These are phyloP conservation scores for Oleoguttula mirabilis DNA, from an alignment of 495 filamentous ascomycete species.

Conservation along the genomic window DNA sequence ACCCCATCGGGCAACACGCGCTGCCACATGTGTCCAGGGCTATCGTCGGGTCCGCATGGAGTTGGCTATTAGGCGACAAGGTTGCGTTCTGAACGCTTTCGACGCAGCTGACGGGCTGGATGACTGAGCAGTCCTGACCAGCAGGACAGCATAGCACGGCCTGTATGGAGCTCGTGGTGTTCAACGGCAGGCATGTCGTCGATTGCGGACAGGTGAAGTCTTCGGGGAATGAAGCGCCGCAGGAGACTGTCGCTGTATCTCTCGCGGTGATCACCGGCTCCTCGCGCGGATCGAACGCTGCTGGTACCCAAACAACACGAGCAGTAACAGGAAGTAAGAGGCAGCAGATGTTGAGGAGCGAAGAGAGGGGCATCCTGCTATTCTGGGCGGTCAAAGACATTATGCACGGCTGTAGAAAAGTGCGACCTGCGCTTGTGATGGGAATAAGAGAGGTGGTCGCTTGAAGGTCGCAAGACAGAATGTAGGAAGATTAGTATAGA, in stretches of 20 bases:
- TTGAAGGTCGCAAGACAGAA: constrained; percentile 22
- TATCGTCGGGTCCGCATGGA: constrained; percentile 38
- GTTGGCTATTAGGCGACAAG: constrained; percentile 44
- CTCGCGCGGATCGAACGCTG: constrained; percentile 3
- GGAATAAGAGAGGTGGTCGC: constrained; percentile 29
- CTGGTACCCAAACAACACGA: constrained; percentile 8
- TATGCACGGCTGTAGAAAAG: too few relatives aligned
- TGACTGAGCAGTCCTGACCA: constrained; percentile 48
- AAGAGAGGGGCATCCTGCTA: too few relatives aligned
- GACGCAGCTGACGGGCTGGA: constrained; percentile 62
- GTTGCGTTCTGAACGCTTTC: constrained; percentile 52
- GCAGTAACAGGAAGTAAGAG: not conserved
- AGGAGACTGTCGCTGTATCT: constrained; percentile 30
- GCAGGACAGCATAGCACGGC: constrained; percentile 69
- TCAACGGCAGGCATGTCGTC: constrained; percentile 53
- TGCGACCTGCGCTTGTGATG: constrained; percentile 21
- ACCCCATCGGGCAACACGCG: constrained; percentile 69
- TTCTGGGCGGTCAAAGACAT: too few relatives aligned
- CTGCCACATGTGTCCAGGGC: constrained; percentile 21
- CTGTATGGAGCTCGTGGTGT: constrained; percentile 37
- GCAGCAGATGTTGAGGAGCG: not conserved
- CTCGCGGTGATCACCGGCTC: constrained; percentile 1
- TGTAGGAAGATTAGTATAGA: too few relatives aligned
- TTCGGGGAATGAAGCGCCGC: constrained; percentile 41
- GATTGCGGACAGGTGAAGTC: constrained; percentile 63